phyloP scores from a whole-genome alignment of 768 basidiomycete species.

The Crepidotus variabilis region DNA sequence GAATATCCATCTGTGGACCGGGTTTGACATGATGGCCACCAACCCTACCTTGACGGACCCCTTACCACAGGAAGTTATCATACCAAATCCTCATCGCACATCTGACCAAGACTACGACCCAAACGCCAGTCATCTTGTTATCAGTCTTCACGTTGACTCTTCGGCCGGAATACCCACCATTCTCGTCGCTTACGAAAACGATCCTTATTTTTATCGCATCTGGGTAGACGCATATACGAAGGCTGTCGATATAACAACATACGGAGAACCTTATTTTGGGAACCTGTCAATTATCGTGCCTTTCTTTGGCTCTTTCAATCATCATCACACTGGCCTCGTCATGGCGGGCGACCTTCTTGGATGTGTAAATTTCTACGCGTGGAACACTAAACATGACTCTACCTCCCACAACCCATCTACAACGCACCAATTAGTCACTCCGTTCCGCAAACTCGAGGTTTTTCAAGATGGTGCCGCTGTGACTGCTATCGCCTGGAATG shows the following conservation, averaged over 20 bases:
- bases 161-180: slow-evolving; percentile 28
- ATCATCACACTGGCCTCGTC: slow-evolving; percentile 42
- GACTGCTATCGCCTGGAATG: slow-evolving; percentile 60
- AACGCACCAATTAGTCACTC: slow-evolving; percentile 17
- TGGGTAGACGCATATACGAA: slow-evolving; percentile 28
- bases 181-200: slow-evolving; percentile 48
- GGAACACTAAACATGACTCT: slow-evolving; percentile 20
- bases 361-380: slow-evolving; percentile 58
- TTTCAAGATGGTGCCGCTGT: slow-evolving; percentile 57
- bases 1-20: slow-evolving; percentile 51
- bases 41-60: too few species aligned
- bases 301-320: slow-evolving; percentile 34
- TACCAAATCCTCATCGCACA: slow-evolving; percentile 30
- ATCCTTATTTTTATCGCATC: slow-evolving; percentile 51
- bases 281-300: slow-evolving; percentile 48
- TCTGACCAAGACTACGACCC: slow-evolving; percentile 14
- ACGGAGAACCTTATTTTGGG: slow-evolving; percentile 51
- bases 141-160: slow-evolving; percentile 25
- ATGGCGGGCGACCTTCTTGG: slow-evolving; percentile 66
- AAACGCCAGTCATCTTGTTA: slow-evolving; percentile 9
- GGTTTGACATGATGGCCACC: slow-evolving; percentile 25
- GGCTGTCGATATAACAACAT: slow-evolving; percentile 32
- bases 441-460: slow-evolving; percentile 54
- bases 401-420: background rate
- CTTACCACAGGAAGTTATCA: slow-evolving; percentile 19